Percentiles rank a stretch among this genome's conserved stretches.
phyloP scores from a whole-genome alignment of 2,329 filamentous ascomycete species.

The Ascochyta pisi region DNA sequence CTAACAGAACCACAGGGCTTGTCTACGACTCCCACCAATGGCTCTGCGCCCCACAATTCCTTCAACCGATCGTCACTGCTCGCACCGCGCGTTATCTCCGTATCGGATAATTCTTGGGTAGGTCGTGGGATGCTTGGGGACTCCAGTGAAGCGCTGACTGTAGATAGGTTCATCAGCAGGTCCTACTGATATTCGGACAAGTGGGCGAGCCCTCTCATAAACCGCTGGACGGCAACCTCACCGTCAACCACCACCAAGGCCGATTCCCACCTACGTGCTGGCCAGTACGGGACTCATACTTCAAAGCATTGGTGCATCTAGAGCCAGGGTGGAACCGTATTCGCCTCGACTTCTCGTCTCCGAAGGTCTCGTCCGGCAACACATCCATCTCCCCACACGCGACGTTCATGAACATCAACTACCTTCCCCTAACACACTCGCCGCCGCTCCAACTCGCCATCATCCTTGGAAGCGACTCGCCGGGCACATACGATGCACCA shows the following conservation, averaged over 20 bases:
- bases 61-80: conserved; percentile 73
- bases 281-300: conserved; percentile 88
- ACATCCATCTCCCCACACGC: conserved; percentile 75
- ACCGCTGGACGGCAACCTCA: conserved; percentile 78
- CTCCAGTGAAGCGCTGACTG: conserved; percentile 8
- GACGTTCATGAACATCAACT: conserved; percentile 82
- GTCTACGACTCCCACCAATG: conserved; percentile 59
- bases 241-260: conserved; percentile 82
- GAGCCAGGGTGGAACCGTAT: conserved; percentile 87
- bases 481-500: conserved; percentile 81
- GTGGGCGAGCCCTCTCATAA: conserved; percentile 75
- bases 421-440: conserved; percentile 77
- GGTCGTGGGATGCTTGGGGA: conserved; percentile 37
- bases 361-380: conserved; percentile 75
- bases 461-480: conserved; percentile 85
- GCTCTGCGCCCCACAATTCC: conserved; percentile 51
- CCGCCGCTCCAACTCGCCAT: conserved; percentile 91
- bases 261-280: conserved; percentile 81
- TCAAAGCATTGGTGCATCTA: conserved; percentile 91
- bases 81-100: conserved; percentile 79
- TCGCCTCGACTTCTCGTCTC: conserved; percentile 85
- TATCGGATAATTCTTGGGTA: conserved; percentile 86
- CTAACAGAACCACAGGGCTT: conserved; percentile 53
- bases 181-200: conserved; percentile 80
- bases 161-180: conserved; percentile 85